phyloP scores from a whole-genome alignment of 768 basidiomycete genomes.

The Dioszegia hungarica region DNA sequence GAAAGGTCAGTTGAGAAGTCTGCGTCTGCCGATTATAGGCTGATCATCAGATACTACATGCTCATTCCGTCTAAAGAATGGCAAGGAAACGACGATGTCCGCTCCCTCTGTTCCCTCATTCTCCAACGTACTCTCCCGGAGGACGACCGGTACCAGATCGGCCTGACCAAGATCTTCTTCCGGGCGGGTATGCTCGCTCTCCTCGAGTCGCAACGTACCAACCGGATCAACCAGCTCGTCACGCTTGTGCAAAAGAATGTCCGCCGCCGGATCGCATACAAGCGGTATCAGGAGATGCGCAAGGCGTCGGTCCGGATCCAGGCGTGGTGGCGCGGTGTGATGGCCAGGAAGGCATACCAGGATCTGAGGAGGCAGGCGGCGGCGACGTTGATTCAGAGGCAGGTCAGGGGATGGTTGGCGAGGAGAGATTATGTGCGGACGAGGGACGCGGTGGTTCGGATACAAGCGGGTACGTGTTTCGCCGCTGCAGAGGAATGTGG shows the following conservation, averaged over 20 bases:
- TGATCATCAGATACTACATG: constrained; percentile 79
- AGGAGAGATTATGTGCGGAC: constrained; percentile 64
- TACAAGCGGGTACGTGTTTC: constrained; percentile 75
- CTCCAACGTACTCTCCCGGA: constrained; percentile 83
- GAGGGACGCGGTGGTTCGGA: constrained; percentile 59
- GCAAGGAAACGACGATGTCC: constrained; percentile 70
- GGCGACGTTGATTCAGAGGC: constrained; percentile 70
- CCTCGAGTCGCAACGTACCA: constrained; percentile 82
- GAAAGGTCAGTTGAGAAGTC: constrained; percentile 63
- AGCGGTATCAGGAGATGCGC: constrained; percentile 68
- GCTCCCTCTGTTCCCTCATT: constrained; percentile 74
- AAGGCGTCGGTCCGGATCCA: constrained; percentile 77
- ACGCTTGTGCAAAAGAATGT: constrained; percentile 98
- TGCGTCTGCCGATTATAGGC: background rate
- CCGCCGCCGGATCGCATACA: constrained; percentile 75
- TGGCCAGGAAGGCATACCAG: constrained; percentile 68
- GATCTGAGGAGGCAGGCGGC: constrained; percentile 67
- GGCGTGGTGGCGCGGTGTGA: constrained; percentile 86
- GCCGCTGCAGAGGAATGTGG: constrained; percentile 44
- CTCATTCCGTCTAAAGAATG: constrained; percentile 80
- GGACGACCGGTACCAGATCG: constrained; percentile 92
- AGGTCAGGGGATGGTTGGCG: constrained; percentile 67
- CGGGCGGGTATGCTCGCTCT: constrained; percentile 97
- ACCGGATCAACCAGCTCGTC: constrained; percentile 80
- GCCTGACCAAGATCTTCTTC: constrained; percentile 98